These are phyloP conservation scores for Penicillium oxalicum DNA, from an alignment of 2,329 filamentous ascomycete species.

Conservation along the genomic window DNA sequence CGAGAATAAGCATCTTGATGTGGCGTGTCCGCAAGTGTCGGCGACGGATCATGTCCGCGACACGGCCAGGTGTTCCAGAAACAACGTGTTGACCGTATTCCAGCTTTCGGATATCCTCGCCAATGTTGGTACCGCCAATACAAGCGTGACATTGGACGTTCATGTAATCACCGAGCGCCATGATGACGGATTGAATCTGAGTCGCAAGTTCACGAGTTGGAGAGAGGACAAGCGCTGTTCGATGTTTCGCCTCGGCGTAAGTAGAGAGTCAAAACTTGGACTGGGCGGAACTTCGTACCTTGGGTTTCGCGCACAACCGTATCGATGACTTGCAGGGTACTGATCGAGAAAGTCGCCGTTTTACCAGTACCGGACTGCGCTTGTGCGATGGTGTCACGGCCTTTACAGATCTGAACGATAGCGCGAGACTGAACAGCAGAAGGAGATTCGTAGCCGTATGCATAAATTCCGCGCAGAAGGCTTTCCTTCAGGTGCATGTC, in stretches of 20 bases:
- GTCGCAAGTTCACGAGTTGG: slow-evolving; percentile 94
- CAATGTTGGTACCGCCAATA: slow-evolving; percentile 96
- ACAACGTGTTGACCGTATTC: slow-evolving; percentile 95
- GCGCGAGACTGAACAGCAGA: slow-evolving; percentile 96
- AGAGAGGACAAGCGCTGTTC: slow-evolving; percentile 75
- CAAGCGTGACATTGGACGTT: slow-evolving; percentile 98
- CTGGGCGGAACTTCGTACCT: slow-evolving; percentile 34
- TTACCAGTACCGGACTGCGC: slow-evolving; percentile 96
- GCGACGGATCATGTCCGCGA: slow-evolving; percentile 99
- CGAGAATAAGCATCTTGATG: slow-evolving; percentile 99
- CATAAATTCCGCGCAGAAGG: slow-evolving; percentile 92
- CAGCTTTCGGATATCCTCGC: slow-evolving; percentile 97
- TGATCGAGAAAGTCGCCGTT: slow-evolving; percentile 94
- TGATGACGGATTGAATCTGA: slow-evolving; percentile 99
- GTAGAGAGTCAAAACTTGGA: accelerated
- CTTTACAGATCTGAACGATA: slow-evolving; percentile 98
- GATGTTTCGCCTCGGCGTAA: not conserved
- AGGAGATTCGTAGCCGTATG: slow-evolving; percentile 96
- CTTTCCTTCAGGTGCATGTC: slow-evolving; percentile 98
- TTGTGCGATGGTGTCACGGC: slow-evolving; percentile 96
- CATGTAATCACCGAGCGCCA: slow-evolving; percentile 99
- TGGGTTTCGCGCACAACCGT: slow-evolving; percentile 88
- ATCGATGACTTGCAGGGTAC: slow-evolving; percentile 92
- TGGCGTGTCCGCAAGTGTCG: slow-evolving; percentile 92
- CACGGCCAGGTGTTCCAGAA: slow-evolving; percentile 95